phyloP scores from a whole-genome alignment of 495 filamentous ascomycete genomes.

The Talaromyces stipitatus region DNA sequence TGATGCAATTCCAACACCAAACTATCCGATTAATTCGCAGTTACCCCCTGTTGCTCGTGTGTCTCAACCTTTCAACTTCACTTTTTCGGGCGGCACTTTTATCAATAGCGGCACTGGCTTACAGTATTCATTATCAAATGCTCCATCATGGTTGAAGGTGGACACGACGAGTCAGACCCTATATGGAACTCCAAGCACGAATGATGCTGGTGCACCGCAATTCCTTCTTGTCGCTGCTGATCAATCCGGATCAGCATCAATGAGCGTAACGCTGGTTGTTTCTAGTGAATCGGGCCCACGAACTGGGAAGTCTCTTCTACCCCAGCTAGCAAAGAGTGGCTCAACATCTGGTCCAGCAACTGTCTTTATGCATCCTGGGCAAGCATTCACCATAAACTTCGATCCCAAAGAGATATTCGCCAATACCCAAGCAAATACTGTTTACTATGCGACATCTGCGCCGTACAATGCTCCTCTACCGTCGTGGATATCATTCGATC shows the following conservation, averaged over 20 bases:
- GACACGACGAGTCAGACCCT: constrained; percentile 54
- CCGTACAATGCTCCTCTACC: constrained; percentile 74
- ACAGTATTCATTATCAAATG: constrained; percentile 53
- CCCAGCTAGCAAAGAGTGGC: constrained; percentile 40
- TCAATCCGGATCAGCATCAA: constrained; percentile 44
- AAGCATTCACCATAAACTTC: constrained; percentile 37
- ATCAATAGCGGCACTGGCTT: constrained; percentile 40
- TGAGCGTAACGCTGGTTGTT: constrained; percentile 56
- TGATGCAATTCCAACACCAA: constrained; percentile 39
- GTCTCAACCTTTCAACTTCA: constrained; percentile 55
- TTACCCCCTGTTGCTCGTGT: constrained; percentile 67
- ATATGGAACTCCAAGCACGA: constrained; percentile 53
- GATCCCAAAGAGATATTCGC: constrained; percentile 37
- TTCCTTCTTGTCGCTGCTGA: constrained; percentile 60
- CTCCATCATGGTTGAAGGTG: constrained; percentile 63
- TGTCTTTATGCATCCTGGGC: constrained; percentile 37
- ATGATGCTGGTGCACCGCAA: constrained; percentile 45
- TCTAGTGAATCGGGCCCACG: constrained; percentile 46
- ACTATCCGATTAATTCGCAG: constrained; percentile 70
- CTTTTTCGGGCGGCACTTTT: constrained; percentile 64
- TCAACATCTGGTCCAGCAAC: constrained; percentile 38
- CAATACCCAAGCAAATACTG: constrained; percentile 36
- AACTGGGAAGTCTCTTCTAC: constrained; percentile 34
- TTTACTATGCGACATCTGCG: constrained; percentile 69
- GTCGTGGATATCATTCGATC: constrained; percentile 77